Base-by-base conservation (phyloP, 768 basidiomycete genomes). In the Hericium coralloides region DNA sequence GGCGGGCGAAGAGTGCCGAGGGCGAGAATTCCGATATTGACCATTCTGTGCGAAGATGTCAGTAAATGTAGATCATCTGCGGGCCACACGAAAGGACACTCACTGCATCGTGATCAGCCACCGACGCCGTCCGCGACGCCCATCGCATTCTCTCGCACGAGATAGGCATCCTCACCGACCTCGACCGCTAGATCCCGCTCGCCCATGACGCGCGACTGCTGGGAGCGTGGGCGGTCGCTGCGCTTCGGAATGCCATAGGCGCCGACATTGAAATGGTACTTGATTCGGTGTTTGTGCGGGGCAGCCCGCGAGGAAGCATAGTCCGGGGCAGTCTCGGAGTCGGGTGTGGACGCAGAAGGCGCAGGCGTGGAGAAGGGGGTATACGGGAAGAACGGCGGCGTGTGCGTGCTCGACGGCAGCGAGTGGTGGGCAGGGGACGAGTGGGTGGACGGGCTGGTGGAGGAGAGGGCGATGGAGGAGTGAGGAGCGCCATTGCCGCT, bases 61-160 rank as follows among this genome's bases (percentile, higher is more conserved):
- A 31, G 31, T 31, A 31, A 31, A 8, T 17, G 15, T n/a, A 45
- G 43, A 22, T 45, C 7, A 45, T 17, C 17, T 17, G 43, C n/a
- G 43, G 9, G 12, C 4, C 43, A 17, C 43, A 52, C 58, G 8
- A 53, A 37, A 25, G 26, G 59, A 56, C 12, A 64, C 71, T 18
- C 63, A 76, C 75, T 68, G 56, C 65, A 61, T 37, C 68, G 69
- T 57, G 85, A 79, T 94, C 93, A 97, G 0, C 94, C 94, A 0
- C 95, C 95, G 0, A 98, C 95, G 31, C 95, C 95, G 67, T 98
- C 95, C 3, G 94, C 92, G 9, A 98, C 87, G 17, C 95, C 95
- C 76, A 98, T 85, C 6, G 92, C 89, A 66, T 93, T 89, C 57
- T 85, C 80, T 5, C 81, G 74, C 6, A 91, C 72, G 60, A 92